These are phyloP conservation scores for Citeromyces matritensis DNA, from an alignment of 805 yeast genomes.

Conservation along the genomic window DNA sequence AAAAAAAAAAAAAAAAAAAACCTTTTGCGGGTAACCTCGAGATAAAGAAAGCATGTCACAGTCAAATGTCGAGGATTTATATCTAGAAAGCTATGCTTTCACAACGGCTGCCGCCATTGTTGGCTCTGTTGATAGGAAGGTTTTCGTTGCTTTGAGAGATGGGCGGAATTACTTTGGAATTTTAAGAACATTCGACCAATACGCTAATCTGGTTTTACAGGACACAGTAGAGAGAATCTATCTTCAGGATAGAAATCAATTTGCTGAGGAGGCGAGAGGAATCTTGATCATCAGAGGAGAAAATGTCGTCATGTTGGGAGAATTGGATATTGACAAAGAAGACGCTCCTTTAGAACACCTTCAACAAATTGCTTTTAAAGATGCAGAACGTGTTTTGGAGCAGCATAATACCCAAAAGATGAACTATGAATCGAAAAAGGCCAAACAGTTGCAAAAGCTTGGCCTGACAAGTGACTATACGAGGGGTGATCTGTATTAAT, in stretches of 20 bases:
- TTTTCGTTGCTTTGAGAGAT: slow-evolving; percentile 77
- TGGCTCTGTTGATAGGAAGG: slow-evolving; percentile 71
- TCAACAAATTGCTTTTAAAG: slow-evolving; percentile 41
- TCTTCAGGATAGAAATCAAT: slow-evolving; percentile 28
- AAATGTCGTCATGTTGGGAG: slow-evolving; percentile 88
- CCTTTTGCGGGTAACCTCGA: neutral
- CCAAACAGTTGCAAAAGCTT: neutral
- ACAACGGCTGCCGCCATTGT: slow-evolving; percentile 86
- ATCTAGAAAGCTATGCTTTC: slow-evolving; percentile 67
- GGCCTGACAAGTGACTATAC: slow-evolving; percentile 2
- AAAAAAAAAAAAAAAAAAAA: slow-evolving; percentile 1
- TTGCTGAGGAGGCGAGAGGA: slow-evolving; percentile 59
- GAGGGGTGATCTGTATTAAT: slow-evolving; percentile 1
- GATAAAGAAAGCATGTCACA: slow-evolving; percentile 4
- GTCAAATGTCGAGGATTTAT: slow-evolving; percentile 27
- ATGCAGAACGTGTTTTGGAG: slow-evolving; percentile 31
- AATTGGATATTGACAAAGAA: slow-evolving; percentile 78
- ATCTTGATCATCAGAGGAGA: slow-evolving; percentile 90
- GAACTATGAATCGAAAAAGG: neutral
- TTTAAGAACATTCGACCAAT: slow-evolving; percentile 89
- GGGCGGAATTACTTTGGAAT: slow-evolving; percentile 83
- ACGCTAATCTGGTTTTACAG: slow-evolving; percentile 83
- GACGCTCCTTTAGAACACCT: slow-evolving; percentile 48
- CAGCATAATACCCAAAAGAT: neutral
- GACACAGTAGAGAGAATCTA: slow-evolving; percentile 81